A percentile compares a stretch with the other conserved stretches of the same genome.
These are phyloP conservation scores for Hibiscus syriacus DNA, from an alignment of 345 rosid species.

Conservation along the genomic window DNA sequence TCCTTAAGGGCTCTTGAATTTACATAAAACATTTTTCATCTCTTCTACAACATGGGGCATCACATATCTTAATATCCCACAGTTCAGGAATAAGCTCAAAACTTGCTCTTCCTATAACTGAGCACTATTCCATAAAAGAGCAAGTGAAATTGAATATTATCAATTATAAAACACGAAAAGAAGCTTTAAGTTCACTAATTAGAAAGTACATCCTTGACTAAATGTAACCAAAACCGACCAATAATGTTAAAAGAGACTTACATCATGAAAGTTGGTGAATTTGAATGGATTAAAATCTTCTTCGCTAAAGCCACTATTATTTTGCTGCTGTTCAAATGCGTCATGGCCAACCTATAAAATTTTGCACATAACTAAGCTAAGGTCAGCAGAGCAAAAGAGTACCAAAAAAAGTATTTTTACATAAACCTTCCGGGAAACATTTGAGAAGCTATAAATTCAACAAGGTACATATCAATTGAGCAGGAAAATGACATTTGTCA, in stretches of 20 bases:
- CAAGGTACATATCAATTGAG: not conserved
- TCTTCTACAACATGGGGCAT: not conserved
- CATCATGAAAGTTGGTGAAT: constrained; percentile 51
- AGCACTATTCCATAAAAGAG: not conserved
- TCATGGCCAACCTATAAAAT: constrained; percentile 85
- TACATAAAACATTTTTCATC: not conserved
- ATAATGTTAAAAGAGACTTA: constrained; percentile 24
- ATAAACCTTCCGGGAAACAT: not conserved
- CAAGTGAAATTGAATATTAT: not conserved
- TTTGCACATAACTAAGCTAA: constrained; percentile 8
- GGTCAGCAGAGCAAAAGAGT: not conserved
- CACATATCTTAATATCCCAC: not conserved
- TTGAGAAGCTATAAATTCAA: not conserved
- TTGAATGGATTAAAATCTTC: constrained; percentile 74
- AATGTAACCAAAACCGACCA: not conserved
- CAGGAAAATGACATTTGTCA: not conserved
- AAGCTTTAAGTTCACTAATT: not conserved
- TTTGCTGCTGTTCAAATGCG: constrained; percentile 71
- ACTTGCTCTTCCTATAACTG: not conserved
- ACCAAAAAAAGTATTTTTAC: not conserved
- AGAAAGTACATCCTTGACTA: not conserved
- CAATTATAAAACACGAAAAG: not conserved
- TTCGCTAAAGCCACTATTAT: constrained; percentile 31
- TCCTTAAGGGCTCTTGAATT: not conserved
- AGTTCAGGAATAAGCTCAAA: not conserved